Conservation (phyloP, 768 basidiomycete species). For the Lanmaoa pseudosensibilis region DNA sequence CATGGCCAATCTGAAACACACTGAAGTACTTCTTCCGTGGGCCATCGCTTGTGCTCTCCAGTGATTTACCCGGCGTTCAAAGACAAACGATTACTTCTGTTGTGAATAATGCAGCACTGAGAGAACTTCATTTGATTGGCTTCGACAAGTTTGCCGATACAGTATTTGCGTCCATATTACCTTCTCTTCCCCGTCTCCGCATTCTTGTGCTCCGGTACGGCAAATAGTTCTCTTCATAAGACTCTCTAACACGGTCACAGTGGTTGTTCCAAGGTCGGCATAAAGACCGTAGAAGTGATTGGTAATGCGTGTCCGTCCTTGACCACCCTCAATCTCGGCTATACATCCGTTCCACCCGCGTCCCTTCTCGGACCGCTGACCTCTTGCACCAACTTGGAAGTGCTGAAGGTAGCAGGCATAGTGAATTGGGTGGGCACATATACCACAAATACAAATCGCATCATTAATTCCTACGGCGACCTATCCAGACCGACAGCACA, state of each 20-base stretch:
- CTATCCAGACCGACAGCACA: constrained; percentile 53
- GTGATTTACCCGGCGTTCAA: constrained; percentile 52
- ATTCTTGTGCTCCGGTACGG: constrained; percentile 56
- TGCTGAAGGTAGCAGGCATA: constrained; percentile 64
- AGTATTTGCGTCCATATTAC: constrained; percentile 50
- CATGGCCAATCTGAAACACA: background rate
- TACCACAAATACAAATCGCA: background rate
- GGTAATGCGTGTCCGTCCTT: constrained; percentile 45
- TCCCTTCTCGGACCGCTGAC: constrained; percentile 45
- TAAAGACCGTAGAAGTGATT: constrained; percentile 46
- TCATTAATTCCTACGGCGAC: background rate
- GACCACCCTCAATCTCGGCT: constrained; percentile 54
- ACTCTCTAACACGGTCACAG: constrained; percentile 36
- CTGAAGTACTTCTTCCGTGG: constrained; percentile 61
- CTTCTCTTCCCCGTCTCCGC: constrained; percentile 43
- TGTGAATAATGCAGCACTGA: constrained; percentile 32
- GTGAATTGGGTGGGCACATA: constrained; percentile 52
- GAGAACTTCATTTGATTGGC: constrained; percentile 49
- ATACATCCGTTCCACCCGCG: constrained; percentile 53
- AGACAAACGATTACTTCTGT: constrained; percentile 51
- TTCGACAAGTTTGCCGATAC: constrained; percentile 54
- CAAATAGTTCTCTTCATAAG: background rate
- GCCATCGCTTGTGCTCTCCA: constrained; percentile 44
- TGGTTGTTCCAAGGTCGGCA: constrained; percentile 58
- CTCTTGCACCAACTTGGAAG: constrained; percentile 44